Evolutionary conservation across 2,329 filamentous ascomycete species (phyloP).

Genomic region (Diaporthe citrichinensis): DNA sequence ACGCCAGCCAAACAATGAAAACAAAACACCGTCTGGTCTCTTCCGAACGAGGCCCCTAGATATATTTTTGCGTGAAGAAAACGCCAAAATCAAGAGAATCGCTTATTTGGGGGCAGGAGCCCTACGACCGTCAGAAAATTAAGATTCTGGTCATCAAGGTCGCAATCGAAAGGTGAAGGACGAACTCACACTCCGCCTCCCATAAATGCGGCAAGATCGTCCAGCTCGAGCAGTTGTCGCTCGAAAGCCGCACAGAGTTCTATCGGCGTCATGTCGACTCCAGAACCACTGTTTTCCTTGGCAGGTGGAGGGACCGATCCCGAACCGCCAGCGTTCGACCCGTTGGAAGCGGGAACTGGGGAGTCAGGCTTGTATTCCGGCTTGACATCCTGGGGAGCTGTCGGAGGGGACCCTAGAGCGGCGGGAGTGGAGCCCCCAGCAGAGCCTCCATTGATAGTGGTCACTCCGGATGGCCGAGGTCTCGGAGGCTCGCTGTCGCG

Average conservation of each 20-base stretch:
- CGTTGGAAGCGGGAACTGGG: slow-evolving; percentile 48
- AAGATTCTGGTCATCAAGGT: slow-evolving; percentile 29
- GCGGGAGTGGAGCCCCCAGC: slow-evolving; percentile 63
- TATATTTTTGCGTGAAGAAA: slow-evolving; percentile 12
- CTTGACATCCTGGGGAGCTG: slow-evolving; percentile 42
- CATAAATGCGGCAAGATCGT: slow-evolving; percentile 75
- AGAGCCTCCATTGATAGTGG: slow-evolving; percentile 72
- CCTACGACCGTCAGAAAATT: slow-evolving; percentile 40
- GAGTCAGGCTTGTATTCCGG: slow-evolving; percentile 51
- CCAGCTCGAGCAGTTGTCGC: slow-evolving; percentile 71
- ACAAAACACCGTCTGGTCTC: not conserved
- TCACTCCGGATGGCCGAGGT: slow-evolving; percentile 66
- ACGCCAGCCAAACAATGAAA: slow-evolving; percentile 9
- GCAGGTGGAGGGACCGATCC: slow-evolving; percentile 38
- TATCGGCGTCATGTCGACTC: slow-evolving; percentile 69
- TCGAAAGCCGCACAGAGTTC: slow-evolving; percentile 73
- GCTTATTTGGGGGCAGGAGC: slow-evolving; percentile 39
- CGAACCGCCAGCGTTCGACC: slow-evolving; percentile 45
- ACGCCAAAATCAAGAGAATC: slow-evolving; percentile 27
- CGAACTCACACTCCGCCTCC: slow-evolving; percentile 68
- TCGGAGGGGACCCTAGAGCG: slow-evolving; percentile 57
- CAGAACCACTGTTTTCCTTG: slow-evolving; percentile 43
- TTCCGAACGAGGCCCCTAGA: slow-evolving; percentile 5
- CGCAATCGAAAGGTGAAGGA: slow-evolving; percentile 32
- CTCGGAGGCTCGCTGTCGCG: slow-evolving; percentile 67